These are phyloP conservation scores for Botrytis sinoallii DNA, from an alignment of 2,329 filamentous ascomycete species.

Conservation along the genomic window DNA sequence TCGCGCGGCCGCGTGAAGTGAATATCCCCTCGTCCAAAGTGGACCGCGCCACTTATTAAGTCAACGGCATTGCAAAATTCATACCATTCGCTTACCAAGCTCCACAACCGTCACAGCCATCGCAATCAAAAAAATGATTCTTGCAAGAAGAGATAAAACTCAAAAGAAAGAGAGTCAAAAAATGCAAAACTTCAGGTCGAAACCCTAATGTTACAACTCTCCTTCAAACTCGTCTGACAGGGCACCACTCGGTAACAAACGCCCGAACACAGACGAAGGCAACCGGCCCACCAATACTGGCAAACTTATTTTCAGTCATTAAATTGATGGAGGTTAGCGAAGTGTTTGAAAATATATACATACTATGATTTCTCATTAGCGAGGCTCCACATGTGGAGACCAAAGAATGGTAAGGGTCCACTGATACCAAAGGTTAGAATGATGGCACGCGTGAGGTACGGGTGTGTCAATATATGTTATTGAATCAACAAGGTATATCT, in stretches of 20 bases:
- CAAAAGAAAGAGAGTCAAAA: not conserved
- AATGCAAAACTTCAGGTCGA: not conserved
- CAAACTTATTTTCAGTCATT: not conserved
- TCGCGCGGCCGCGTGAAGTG: not conserved
- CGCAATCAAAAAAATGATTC: not conserved
- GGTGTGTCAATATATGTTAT: not conserved
- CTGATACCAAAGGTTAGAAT: fast-evolving
- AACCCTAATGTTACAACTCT: not conserved
- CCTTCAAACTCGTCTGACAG: not conserved
- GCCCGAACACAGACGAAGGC: not conserved
- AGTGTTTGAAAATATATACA: not conserved
- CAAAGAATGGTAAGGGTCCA: not conserved
- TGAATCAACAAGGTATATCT: not conserved
- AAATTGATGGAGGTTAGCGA: not conserved
- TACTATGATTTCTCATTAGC: not conserved
- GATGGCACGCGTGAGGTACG: not conserved
- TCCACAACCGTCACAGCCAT: not conserved
- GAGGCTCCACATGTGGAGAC: not conserved
- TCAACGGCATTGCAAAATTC: not conserved
- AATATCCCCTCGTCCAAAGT: not conserved
- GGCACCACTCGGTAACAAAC: not conserved
- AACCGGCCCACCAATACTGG: not conserved
- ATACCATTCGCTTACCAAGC: not conserved
- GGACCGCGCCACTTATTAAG: not conserved
- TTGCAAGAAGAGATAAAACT: not conserved